phyloP scores from a whole-genome alignment of 768 basidiomycete genomes.

The Guyanaporus albipodus region DNA sequence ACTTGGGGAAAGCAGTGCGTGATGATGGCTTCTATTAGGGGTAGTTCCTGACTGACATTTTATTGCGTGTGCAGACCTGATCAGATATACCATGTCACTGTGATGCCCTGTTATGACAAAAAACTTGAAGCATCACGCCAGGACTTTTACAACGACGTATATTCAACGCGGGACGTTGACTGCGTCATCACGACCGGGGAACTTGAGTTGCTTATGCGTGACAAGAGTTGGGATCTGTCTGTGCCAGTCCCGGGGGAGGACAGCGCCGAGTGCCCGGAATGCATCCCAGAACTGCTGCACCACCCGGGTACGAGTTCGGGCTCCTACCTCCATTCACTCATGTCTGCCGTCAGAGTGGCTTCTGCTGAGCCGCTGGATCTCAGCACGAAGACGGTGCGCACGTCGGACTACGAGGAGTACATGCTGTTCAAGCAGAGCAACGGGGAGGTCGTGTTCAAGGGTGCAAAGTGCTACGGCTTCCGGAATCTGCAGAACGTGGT shows the following conservation, averaged over 20 bases:
- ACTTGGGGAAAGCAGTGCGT: conserved; percentile 69
- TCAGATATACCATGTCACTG: conserved; percentile 91
- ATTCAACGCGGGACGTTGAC: conserved; percentile 89
- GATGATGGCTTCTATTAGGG: conserved; percentile 10
- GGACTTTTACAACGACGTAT: conserved; percentile 83
- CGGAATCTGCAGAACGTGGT: conserved; percentile 97
- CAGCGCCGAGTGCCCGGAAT: conserved; percentile 8
- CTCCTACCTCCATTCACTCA: conserved; percentile 82
- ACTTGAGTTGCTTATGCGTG: conserved; percentile 77
- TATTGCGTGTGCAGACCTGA: conserved; percentile 52
- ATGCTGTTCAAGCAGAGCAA: conserved; percentile 42
- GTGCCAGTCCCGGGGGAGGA: conserved; percentile 51
- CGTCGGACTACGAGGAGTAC: conserved; percentile 77
- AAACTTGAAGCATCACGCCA: conserved; percentile 95
- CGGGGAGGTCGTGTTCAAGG: conserved; percentile 76
- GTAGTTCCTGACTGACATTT: conserved; percentile 3
- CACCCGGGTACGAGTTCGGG: conserved; percentile 90
- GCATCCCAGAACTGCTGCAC: conserved; percentile 66
- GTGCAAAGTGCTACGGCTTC: conserved; percentile 96
- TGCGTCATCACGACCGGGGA: conserved; percentile 98
- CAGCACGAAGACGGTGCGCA: conserved; percentile 56
- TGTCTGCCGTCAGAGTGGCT: conserved; percentile 47
- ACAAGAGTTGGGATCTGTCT: conserved; percentile 77
- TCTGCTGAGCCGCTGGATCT: conserved; percentile 47
- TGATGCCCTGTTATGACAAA: conserved; percentile 99